These are phyloP conservation scores for Didymella segeticola DNA, from an alignment of 2,329 filamentous ascomycete species.

Conservation along the genomic window DNA sequence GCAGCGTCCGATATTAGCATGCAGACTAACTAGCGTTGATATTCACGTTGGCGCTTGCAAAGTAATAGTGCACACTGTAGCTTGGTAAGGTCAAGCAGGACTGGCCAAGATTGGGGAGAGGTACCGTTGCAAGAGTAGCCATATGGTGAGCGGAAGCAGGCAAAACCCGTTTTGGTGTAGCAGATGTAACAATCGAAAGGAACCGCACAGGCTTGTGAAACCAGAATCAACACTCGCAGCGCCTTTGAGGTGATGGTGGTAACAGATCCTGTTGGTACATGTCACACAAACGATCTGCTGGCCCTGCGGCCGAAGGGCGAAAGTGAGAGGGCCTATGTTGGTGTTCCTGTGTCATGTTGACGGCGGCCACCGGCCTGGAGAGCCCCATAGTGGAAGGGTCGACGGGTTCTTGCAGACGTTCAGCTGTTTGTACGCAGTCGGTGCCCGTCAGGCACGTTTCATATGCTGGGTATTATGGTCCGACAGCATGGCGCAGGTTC, in stretches of 20 bases:
- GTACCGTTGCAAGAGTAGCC: not conserved
- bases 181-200: constrained; percentile 43
- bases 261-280: constrained; percentile 25
- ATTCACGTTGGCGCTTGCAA: constrained; percentile 1
- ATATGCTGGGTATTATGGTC: constrained; percentile 34
- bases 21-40: not conserved
- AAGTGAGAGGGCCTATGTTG: not conserved
- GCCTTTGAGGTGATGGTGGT: constrained; percentile 22
- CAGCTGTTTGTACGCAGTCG: constrained; percentile 14
- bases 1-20: not conserved
- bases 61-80: not conserved
- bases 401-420: constrained; percentile 13
- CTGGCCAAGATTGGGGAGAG: constrained; percentile 9
- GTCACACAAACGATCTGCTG: constrained; percentile 28
- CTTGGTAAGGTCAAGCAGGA: not conserved
- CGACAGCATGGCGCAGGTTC: constrained; percentile 35
- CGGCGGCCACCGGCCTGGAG: not conserved
- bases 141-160: constrained; percentile 29
- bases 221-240: constrained; percentile 26
- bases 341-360: constrained; percentile 4
- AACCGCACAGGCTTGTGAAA: constrained; percentile 38
- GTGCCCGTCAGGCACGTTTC: constrained; percentile 34
- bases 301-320: constrained; percentile 14
- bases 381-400: not conserved
- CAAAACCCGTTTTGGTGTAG: constrained; percentile 38